phyloP scores from a whole-genome alignment of 2,329 filamentous ascomycete genomes.

The Diaporthe capsici region DNA sequence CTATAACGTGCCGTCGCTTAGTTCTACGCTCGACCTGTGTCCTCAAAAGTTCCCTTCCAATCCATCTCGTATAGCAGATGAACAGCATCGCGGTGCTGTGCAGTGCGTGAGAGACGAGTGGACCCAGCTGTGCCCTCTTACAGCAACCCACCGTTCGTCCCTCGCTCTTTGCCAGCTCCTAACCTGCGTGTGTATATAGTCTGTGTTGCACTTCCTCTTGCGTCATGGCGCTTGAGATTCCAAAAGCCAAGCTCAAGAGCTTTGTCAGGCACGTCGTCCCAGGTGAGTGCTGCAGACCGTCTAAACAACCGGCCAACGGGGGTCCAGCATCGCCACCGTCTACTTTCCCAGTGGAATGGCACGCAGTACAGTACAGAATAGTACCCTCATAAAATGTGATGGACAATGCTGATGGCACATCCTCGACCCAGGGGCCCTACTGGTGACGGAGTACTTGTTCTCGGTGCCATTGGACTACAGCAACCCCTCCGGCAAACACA shows the following conservation, averaged over 20 bases:
- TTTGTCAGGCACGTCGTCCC: constrained; percentile 36
- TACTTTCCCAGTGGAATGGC: constrained; percentile 1
- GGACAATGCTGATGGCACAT: background rate
- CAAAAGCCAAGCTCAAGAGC: constrained; percentile 36
- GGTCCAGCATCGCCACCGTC: background rate
- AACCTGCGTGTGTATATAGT: background rate
- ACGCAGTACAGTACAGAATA: no score
- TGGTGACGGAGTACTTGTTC: constrained; percentile 87
- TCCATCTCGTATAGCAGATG: background rate
- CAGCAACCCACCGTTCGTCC: background rate
- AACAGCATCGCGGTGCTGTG: background rate
- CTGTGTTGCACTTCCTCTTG: background rate
- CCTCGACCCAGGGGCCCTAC: constrained; percentile 72
- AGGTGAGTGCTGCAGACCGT: constrained; percentile 16
- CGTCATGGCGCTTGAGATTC: constrained; percentile 36
- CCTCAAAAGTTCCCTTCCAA: background rate
- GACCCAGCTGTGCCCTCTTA: constrained; percentile 1
- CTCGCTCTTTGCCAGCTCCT: background rate
- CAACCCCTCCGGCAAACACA: constrained; percentile 69
- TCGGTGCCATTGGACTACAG: constrained; percentile 86
- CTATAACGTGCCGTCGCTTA: background rate
- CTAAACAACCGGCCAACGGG: background rate
- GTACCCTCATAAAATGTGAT: background rate
- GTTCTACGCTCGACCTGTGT: background rate
- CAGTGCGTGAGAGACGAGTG: background rate